Evolutionary conservation across 169 alveolate genomes (phyloP).

Genomic region (Sarcocystis neurona): DNA sequence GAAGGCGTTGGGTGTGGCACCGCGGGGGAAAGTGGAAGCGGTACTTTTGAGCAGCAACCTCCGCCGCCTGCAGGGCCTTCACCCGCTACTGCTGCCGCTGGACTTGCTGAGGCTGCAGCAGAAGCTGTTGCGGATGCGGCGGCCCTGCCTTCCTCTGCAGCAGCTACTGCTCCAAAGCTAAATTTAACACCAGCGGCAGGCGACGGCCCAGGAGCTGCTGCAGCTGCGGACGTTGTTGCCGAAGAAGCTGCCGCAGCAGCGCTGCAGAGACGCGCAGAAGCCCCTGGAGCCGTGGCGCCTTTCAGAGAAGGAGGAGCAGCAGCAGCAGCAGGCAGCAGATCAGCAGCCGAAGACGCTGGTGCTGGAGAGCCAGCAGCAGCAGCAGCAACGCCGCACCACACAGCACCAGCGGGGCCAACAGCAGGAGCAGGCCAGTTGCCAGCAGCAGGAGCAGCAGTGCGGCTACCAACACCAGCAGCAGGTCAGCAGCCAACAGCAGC

Average conservation of each 20-base stretch:
- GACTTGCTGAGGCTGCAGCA: slow-evolving; percentile 51
- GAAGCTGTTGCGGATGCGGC: slow-evolving; percentile 45
- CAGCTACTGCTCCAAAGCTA: slow-evolving; percentile 40
- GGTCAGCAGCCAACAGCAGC: slow-evolving; percentile 1
- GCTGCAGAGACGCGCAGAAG: not conserved
- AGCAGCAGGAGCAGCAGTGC: slow-evolving; percentile 22
- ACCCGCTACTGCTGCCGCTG: slow-evolving; percentile 5
- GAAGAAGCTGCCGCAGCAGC: slow-evolving; percentile 34
- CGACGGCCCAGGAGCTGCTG: slow-evolving; percentile 15
- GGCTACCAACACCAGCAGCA: slow-evolving; percentile 19
- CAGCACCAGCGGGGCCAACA: not conserved
- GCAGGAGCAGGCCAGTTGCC: not conserved
- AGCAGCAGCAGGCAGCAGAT: not conserved
- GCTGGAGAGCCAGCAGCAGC: not conserved
- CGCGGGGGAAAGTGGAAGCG: not conserved
- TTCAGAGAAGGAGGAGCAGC: not conserved
- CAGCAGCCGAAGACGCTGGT: not conserved
- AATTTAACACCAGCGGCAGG: slow-evolving; percentile 27
- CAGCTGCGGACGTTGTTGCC: not conserved
- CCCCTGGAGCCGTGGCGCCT: slow-evolving; percentile 13
- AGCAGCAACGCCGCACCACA: not conserved
- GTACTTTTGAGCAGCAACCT: not conserved
- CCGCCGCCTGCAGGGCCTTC: not conserved
- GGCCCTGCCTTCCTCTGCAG: slow-evolving; percentile 34
- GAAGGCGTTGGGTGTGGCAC: not conserved